These are phyloP conservation scores for Pleurozium schreberi DNA, from an alignment of 225 moss, liverwort and hornwort species.

Conservation along the genomic window DNA sequence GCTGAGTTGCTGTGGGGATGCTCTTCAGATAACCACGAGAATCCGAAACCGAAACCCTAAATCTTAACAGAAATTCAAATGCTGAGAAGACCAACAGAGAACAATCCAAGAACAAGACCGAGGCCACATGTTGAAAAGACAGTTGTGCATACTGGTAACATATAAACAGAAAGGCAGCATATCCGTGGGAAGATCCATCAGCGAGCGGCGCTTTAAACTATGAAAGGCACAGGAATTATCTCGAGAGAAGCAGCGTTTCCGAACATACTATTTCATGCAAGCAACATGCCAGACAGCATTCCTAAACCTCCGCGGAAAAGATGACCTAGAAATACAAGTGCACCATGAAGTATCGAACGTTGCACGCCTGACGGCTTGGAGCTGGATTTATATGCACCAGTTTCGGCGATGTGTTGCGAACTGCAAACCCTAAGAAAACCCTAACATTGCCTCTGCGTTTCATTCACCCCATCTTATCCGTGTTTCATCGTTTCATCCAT, in stretches of 20 bases:
- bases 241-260: neutral
- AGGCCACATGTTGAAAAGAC: neutral
- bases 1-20: too few species aligned
- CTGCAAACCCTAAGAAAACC: neutral
- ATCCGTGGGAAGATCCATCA: neutral
- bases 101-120: neutral
- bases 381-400: neutral
- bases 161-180: neutral
- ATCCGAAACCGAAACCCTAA: neutral
- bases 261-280: neutral
- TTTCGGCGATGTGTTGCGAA: neutral
- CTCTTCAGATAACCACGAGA: too few species aligned
- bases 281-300: neutral
- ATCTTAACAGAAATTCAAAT: neutral
- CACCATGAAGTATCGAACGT: neutral
- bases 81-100: neutral
- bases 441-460: neutral
- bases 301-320: too few species aligned
- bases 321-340: neutral
- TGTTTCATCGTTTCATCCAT: neutral
- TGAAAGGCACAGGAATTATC: too few species aligned
- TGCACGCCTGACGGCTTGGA: rapidly evolving
- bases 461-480: neutral
- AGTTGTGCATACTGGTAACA: too few species aligned
- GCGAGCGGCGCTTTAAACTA: neutral